These are phyloP conservation scores for Phanerodontia chrysosporium DNA, from an alignment of 768 basidiomycete species.

Conservation along the genomic window DNA sequence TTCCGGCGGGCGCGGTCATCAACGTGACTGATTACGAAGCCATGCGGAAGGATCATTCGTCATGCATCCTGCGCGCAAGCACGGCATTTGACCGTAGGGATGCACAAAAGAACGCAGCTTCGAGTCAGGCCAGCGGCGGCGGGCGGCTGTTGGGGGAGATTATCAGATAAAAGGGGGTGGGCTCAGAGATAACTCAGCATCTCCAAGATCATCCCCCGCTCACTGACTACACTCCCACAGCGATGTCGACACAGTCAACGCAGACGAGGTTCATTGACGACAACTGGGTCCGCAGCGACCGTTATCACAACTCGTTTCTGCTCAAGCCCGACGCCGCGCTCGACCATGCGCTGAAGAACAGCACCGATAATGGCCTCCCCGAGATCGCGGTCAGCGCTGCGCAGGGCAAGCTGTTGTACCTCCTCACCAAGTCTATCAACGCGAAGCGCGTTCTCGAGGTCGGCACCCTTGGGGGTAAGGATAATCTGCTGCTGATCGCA, in stretches of 20 bases:
- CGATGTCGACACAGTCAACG: not conserved
- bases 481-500: not conserved
- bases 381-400: conserved; percentile 47
- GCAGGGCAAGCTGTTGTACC: conserved; percentile 55
- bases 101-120: too few relatives aligned
- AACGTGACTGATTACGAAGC: not conserved
- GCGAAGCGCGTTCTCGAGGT: conserved; percentile 61
- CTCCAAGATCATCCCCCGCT: not conserved
- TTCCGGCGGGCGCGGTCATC: not conserved
- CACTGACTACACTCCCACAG: not conserved
- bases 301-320: conserved; percentile 55
- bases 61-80: not conserved
- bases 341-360: conserved; percentile 38
- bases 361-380: conserved; percentile 41
- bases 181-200: not conserved
- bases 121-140: too few relatives aligned
- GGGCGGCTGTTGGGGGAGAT: too few relatives aligned
- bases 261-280: conserved; percentile 17
- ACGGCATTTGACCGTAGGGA: not conserved
- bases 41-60: not conserved
- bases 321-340: conserved; percentile 39
- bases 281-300: conserved; percentile 50
- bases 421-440: conserved; percentile 45
- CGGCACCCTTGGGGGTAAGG: conserved; percentile 65
- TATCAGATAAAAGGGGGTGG: conserved; percentile 7